Percentiles rank a stretch among this genome's conserved stretches.
phyloP scores from a whole-genome alignment of 768 basidiomycete genomes.

The Cubamyces sp. region DNA sequence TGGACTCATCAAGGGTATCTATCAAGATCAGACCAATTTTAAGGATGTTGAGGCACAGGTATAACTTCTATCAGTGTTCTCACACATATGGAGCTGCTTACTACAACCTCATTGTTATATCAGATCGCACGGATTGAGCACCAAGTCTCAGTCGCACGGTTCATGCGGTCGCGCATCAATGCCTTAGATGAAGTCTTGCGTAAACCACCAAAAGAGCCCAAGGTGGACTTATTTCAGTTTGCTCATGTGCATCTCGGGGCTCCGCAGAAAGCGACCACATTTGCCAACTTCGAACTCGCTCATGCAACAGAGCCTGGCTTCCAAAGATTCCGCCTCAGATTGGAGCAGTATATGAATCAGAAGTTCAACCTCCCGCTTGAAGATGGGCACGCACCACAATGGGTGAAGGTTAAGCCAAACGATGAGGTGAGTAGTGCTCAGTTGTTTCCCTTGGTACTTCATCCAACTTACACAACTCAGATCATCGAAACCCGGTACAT shows the following conservation, averaged over 20 bases:
- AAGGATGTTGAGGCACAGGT: slow-evolving; percentile 13
- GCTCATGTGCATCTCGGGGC: background rate
- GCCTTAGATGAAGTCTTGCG: slow-evolving; percentile 5
- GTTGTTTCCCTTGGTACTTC: background rate
- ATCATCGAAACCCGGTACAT: slow-evolving; percentile 24
- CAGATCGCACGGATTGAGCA: slow-evolving; percentile 1
- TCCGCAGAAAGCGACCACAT: background rate
- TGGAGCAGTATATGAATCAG: background rate
- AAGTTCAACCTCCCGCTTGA: background rate
- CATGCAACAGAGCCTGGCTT: background rate
- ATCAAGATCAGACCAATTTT: background rate
- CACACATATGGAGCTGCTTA: no score
- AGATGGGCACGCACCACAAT: background rate
- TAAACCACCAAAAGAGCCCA: no score
- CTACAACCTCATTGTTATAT: no score
- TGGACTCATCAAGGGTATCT: slow-evolving; percentile 4
- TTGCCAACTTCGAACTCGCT: no score
- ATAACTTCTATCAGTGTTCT: background rate
- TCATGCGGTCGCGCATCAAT: slow-evolving; percentile 4
- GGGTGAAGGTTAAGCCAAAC: background rate
- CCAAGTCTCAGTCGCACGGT: background rate
- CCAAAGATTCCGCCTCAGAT: no score
- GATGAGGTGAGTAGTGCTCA: background rate
- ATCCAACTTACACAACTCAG: slow-evolving; percentile 13
- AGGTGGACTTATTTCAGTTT: no score